Percentiles rank a stretch among this genome's conserved stretches.
phyloP scores from a whole-genome alignment of 2,329 filamentous ascomycete genomes.

The Magnaporthiopsis incrustans region DNA sequence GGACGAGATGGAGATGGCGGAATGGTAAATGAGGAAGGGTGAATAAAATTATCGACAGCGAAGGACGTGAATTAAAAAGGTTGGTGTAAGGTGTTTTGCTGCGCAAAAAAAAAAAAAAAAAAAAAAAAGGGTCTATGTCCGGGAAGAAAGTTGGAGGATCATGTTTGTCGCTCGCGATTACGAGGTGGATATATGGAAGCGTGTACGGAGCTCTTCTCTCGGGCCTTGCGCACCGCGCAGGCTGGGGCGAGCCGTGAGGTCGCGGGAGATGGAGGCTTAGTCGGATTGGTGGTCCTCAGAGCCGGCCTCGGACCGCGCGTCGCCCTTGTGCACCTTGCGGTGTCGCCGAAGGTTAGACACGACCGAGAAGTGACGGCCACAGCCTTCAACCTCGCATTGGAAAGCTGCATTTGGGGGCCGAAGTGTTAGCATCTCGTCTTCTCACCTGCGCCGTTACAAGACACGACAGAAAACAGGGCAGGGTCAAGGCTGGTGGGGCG shows the following conservation, averaged over 20 bases:
- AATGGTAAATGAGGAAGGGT: not conserved
- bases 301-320: conserved; percentile 53
- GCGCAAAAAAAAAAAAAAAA: not conserved
- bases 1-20: no score
- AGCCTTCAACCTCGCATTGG: conserved; percentile 87
- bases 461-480: no score
- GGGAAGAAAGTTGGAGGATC: not conserved
- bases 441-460: no score
- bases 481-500: not conserved
- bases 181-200: no score
- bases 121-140: not conserved
- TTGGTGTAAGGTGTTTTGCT: not conserved
- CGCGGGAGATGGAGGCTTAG: conserved; percentile 18
- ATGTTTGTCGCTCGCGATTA: no score
- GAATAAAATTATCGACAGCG: conserved; percentile 3
- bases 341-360: conserved; percentile 93
- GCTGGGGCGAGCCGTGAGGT: no score
- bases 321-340: conserved; percentile 89
- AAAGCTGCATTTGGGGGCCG: conserved; percentile 57
- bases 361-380: conserved; percentile 92
- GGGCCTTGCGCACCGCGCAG: no score
- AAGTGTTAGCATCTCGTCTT: not conserved
- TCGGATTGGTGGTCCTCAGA: conserved; percentile 58
- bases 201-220: no score
- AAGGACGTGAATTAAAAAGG: conserved; percentile 3